Evolutionary conservation across 257 asterid genomes (phyloP), one percentile per base, ranked within the genome.

Genomic region (Rhazya stricta): DNA sequence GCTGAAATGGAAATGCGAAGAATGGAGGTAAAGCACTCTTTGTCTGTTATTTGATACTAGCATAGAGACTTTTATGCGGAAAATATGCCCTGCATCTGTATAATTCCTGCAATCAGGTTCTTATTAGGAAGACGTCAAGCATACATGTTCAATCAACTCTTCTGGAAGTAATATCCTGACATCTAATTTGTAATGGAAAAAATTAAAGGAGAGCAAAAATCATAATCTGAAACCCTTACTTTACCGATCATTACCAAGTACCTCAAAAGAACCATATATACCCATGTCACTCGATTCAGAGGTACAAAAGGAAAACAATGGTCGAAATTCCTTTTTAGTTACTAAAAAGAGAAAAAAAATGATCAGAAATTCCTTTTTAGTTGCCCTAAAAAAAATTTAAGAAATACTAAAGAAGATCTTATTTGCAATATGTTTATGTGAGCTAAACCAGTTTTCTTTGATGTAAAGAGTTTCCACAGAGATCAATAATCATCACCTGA

Each of bases 1-100:
- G 97, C 98, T 30, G 99, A 94, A 73, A 86, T 92, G 96, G 92
- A 89, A 81, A 87, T 84, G 89, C 77, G 91, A 74, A 88, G 88
- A 81, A 85, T 83, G 71, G 98, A 94, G 98, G 99, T 94, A 86
- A 18, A 9, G 41, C 32, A 34, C 34, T 45, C 15, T 34, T 23
- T 57, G 58, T 6, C 6, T 29, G 27, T 27, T 57, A 50, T 41
- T 39, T 23, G 50, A 45, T n/a, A 46, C 61, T 13, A 69, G 23
- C 11, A 21, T 13, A 16, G 25, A 69, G 16, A 46, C 10, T 9
- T 29, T 18, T n/a, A 0, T 18, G 15, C 34, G 41, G 18, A 66
- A 11, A 13, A 3, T 5, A 8, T 12, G 4, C 56, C 56, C 50
- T 71, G 29, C 29, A 19, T 67, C 3, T 41, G 8, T 0, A 34